phyloP scores from a whole-genome alignment of 73 alveolate genomes.

The Tetrahymena borealis region DNA sequence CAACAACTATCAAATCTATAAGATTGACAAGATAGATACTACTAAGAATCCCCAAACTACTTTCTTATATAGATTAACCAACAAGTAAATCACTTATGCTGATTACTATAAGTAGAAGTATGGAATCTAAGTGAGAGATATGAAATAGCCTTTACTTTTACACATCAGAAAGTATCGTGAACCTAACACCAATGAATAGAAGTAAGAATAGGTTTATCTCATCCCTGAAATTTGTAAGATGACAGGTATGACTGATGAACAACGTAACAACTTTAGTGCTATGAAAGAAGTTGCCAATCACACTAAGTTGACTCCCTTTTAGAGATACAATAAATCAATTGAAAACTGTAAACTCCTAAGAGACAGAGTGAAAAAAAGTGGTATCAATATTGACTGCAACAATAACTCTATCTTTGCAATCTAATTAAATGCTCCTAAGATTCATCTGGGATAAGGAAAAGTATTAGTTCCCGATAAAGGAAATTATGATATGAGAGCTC shows the following conservation, averaged over 20 bases:
- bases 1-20: constrained; percentile 65
- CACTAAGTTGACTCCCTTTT: constrained; percentile 55
- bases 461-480: constrained; percentile 2
- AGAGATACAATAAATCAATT: constrained; percentile 50
- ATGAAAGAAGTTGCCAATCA: constrained; percentile 72
- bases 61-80: constrained; percentile 8
- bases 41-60: constrained; percentile 60
- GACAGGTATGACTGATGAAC: constrained; percentile 88
- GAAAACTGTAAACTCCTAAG: constrained; percentile 11
- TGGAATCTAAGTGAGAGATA: constrained; percentile 56
- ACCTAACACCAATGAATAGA: background rate
- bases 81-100: constrained; percentile 55
- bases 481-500: background rate
- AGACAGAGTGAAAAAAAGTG: constrained; percentile 30
- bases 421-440: background rate
- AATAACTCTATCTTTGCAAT: constrained; percentile 29
- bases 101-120: constrained; percentile 73
- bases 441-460: background rate
- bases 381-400: constrained; percentile 45
- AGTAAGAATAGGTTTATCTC: constrained; percentile 50
- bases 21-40: constrained; percentile 64
- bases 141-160: constrained; percentile 53
- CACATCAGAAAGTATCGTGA: constrained; percentile 44
- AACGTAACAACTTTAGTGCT: constrained; percentile 66
- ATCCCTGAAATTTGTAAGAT: constrained; percentile 82